A percentile compares a stretch with the other conserved stretches of the same genome.
phyloP scores from a whole-genome alignment of 352 stramenopile species.

The Aphanomyces astaci region DNA sequence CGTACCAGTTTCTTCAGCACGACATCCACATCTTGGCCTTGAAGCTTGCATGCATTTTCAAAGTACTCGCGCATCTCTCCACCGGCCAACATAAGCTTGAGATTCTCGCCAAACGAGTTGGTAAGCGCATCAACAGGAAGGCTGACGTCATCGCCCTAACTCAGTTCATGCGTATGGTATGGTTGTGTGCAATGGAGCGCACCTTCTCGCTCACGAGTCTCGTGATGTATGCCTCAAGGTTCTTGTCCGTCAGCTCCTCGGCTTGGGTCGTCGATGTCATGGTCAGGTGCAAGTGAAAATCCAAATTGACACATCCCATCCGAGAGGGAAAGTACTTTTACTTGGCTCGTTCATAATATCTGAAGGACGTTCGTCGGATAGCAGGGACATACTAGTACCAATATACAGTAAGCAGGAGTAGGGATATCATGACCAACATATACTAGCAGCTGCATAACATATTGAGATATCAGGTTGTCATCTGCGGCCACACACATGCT shows the following conservation, averaged over 20 bases:
- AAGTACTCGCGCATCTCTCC: background rate
- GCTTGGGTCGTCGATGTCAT: background rate
- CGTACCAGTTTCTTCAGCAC: background rate
- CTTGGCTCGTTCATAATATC: no score
- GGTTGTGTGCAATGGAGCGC: background rate
- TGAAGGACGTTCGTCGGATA: no score
- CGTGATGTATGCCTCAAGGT: background rate
- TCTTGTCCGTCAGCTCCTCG: background rate
- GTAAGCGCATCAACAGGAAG: background rate
- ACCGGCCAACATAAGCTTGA: background rate
- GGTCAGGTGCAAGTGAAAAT: no score
- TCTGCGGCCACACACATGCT: no score
- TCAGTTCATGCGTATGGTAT: background rate
- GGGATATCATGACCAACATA: no score
- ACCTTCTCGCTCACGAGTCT: background rate
- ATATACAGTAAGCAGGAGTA: no score
- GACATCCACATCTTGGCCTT: background rate
- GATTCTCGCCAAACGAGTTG: background rate
- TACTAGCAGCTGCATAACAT: no score
- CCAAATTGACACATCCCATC: no score
- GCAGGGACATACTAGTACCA: no score
- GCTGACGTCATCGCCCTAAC: background rate
- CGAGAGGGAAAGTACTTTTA: no score
- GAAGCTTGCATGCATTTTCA: background rate
- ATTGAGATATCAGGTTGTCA: no score